A percentile compares a stretch with the other conserved stretches of the same genome.
phyloP scores from a whole-genome alignment of 164 flowering plant species.

The Liriodendron chinense region DNA sequence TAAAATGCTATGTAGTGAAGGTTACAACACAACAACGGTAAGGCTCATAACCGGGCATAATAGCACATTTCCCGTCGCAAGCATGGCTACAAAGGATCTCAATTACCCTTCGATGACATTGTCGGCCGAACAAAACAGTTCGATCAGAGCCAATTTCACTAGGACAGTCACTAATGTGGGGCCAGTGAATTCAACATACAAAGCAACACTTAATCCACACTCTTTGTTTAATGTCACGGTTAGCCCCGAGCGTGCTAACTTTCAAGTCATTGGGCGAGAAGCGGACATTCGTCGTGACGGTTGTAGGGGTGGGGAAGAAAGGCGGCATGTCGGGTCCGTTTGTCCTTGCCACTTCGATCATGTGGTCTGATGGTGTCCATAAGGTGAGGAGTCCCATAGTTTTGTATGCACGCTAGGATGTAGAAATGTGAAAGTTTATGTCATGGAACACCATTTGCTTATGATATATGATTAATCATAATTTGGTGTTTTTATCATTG shows the following conservation, averaged over 20 bases:
- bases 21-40: conserved; percentile 25
- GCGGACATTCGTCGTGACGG: conserved; percentile 37
- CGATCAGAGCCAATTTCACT: conserved; percentile 25
- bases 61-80: conserved; percentile 30
- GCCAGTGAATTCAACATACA: conserved; percentile 35
- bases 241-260: conserved; percentile 27
- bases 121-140: not conserved
- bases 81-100: conserved; percentile 42
- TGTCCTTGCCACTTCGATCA: conserved; percentile 33
- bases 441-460: too few species aligned
- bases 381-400: too few species aligned
- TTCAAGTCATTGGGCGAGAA: conserved; percentile 40
- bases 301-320: not conserved
- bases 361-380: conserved; percentile 55
- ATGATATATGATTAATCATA: too few species aligned
- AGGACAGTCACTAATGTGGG: conserved; percentile 75
- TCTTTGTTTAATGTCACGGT: conserved; percentile 34
- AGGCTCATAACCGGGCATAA: conserved; percentile 39
- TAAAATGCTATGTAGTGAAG: conserved; percentile 52
- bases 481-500: too few species aligned
- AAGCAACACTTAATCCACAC: conserved; percentile 23
- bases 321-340: not conserved
- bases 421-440: too few species aligned
- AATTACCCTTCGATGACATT: conserved; percentile 59
- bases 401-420: too few species aligned